These are phyloP conservation scores for Cylindrotheca closterium DNA, from an alignment of 108 stramenopile genomes.

Conservation along the genomic window DNA sequence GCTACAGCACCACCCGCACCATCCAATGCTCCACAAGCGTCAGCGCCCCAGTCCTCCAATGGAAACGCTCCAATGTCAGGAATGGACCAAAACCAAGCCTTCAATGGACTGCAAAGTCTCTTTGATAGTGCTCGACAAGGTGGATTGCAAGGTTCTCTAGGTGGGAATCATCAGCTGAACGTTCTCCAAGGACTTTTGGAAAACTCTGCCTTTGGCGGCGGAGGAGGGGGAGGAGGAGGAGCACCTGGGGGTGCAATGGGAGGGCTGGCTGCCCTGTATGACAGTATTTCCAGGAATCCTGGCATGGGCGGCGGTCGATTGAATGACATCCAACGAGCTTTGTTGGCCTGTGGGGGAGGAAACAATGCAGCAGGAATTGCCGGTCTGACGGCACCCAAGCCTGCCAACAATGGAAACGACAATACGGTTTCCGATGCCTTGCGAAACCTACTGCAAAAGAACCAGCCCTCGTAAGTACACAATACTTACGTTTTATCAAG, in stretches of 20 bases:
- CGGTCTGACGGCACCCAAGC: background rate
- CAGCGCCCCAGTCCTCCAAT: background rate
- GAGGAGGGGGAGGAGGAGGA: background rate
- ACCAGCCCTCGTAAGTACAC: background rate
- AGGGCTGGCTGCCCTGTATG: background rate
- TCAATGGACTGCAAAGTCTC: conserved; percentile 6
- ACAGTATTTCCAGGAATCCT: background rate
- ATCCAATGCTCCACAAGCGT: background rate
- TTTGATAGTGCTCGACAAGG: background rate
- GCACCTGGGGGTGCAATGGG: background rate
- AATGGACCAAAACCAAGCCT: background rate
- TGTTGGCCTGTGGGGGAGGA: background rate
- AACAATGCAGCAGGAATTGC: background rate
- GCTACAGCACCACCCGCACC: background rate
- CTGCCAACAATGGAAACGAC: background rate
- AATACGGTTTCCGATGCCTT: conserved; percentile 14
- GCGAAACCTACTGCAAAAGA: conserved; percentile 11
- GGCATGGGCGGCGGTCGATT: background rate
- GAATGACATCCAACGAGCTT: conserved; percentile 1
- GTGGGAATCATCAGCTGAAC: background rate
- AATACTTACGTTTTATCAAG: too few species aligned
- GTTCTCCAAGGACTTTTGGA: background rate
- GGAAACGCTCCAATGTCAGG: too few species aligned
- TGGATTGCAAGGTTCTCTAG: background rate
- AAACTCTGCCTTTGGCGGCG: background rate